Evolutionary conservation across 108 stramenopile species (phyloP).

Genomic region (Skeletonema costatum): DNA sequence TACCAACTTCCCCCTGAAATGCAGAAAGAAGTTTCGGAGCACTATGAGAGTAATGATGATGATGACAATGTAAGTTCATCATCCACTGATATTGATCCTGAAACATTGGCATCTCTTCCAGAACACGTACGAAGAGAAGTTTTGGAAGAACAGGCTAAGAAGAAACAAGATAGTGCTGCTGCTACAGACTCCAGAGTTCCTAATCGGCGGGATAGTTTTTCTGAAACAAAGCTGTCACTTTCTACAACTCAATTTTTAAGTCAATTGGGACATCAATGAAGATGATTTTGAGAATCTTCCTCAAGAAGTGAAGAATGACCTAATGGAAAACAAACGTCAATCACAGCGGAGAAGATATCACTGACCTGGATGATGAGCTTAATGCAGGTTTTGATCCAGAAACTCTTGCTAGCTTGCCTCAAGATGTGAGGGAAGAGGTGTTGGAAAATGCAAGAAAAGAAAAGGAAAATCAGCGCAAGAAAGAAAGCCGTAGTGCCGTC

Average conservation of each 20-base stretch:
- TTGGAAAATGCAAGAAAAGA: constrained; percentile 23
- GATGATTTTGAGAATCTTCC: constrained; percentile 21
- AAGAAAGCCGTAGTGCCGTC: constrained; percentile 6
- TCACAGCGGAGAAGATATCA: neutral
- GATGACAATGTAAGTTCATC: neutral
- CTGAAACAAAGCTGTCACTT: neutral
- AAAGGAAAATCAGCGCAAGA: constrained; percentile 6
- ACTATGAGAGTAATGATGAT: neutral
- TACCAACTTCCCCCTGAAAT: constrained; percentile 33
- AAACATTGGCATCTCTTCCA: constrained; percentile 32
- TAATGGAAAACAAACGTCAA: constrained; percentile 20
- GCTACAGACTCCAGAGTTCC: neutral
- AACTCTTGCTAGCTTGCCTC: constrained; percentile 29
- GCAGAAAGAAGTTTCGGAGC: constrained; percentile 25
- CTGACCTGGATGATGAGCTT: neutral
- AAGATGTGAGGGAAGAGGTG: constrained; percentile 27
- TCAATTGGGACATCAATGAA: constrained; percentile 10
- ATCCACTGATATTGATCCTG: constrained; percentile 22
- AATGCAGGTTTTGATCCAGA: constrained; percentile 22
- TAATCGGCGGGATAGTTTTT: neutral
- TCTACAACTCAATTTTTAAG: constrained; percentile 20
- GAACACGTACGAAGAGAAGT: constrained; percentile 33
- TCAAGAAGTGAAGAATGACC: constrained; percentile 27
- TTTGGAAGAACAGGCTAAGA: constrained; percentile 16
- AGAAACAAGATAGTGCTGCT: constrained; percentile 2